phyloP scores from a whole-genome alignment of 2,329 filamentous ascomycete genomes.

The Colletotrichum cereale region DNA sequence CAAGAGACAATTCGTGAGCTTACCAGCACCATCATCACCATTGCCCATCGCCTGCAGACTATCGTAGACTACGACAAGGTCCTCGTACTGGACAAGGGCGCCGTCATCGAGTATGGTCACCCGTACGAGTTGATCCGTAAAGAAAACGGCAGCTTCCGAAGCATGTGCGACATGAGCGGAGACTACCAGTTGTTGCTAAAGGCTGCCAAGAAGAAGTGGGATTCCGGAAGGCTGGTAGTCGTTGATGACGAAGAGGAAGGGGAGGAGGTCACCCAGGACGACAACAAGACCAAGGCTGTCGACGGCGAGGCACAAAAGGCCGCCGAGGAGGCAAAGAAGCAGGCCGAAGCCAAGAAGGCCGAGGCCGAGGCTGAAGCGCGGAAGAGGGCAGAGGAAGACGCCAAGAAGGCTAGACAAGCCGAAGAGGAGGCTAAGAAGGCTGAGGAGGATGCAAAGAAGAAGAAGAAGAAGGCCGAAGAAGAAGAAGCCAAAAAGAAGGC shows the following conservation, averaged over 20 bases:
- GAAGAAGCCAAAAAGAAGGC: slow-evolving; percentile 23
- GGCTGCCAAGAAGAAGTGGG: slow-evolving; percentile 68
- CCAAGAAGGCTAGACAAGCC: slow-evolving; percentile 21
- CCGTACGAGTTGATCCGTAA: slow-evolving; percentile 84
- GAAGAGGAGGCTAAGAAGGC: slow-evolving; percentile 30
- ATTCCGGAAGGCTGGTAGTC: slow-evolving; percentile 54
- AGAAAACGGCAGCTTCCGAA: slow-evolving; percentile 72
- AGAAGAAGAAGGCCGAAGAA: not conserved
- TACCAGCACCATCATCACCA: slow-evolving; percentile 93
- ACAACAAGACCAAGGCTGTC: not conserved
- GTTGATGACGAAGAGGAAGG: slow-evolving; percentile 42
- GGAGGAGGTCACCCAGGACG: slow-evolving; percentile 1
- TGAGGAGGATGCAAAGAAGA: slow-evolving; percentile 14
- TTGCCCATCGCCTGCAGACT: slow-evolving; percentile 94
- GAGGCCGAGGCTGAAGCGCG: slow-evolving; percentile 16
- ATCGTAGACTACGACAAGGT: slow-evolving; percentile 99
- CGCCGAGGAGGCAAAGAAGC: slow-evolving; percentile 24
- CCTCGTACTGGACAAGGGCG: slow-evolving; percentile 89
- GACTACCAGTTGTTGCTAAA: slow-evolving; percentile 64
- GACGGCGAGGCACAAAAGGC: slow-evolving; percentile 24
- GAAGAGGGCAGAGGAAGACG: slow-evolving; percentile 31
- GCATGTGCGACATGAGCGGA: slow-evolving; percentile 76
- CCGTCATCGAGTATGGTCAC: slow-evolving; percentile 90
- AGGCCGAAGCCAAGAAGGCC: slow-evolving; percentile 14
- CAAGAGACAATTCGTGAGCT: slow-evolving; percentile 96